Conservation (phyloP, 192 early-diverging fungal genomes). For the Gamsiella multidivaricata region DNA sequence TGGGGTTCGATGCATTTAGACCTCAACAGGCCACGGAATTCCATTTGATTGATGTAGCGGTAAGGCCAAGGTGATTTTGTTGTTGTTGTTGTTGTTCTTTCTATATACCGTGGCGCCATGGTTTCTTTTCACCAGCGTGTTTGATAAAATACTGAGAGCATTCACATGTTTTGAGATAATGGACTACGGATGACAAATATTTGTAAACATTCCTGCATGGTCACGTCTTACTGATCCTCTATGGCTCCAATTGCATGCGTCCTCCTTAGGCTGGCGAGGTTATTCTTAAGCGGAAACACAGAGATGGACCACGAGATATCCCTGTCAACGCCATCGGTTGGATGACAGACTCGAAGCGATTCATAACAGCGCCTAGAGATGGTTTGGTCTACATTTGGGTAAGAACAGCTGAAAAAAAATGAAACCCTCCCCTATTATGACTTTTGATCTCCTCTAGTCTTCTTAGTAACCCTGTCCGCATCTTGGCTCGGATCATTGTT, state of each 20-base stretch:
- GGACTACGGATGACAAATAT: no score
- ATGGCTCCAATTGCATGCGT: not conserved
- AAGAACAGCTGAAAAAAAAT: not conserved
- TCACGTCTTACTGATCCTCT: not conserved
- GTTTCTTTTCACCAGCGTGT: not conserved
- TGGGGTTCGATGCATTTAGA: slow-evolving; percentile 6
- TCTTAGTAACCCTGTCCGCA: no score
- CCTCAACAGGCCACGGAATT: slow-evolving; percentile 7
- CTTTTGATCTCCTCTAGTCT: not conserved
- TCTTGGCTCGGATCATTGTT: no score
- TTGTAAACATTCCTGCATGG: not conserved
- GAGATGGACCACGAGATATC: slow-evolving; percentile 5
- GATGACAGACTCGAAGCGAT: slow-evolving; percentile 30
- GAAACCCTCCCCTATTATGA: not conserved
- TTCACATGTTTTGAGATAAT: no score
- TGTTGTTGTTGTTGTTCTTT: no score
- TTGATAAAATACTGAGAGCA: no score
- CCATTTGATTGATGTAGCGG: slow-evolving; percentile 12
- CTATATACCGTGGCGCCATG: no score
- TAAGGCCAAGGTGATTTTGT: slow-evolving; percentile 3
- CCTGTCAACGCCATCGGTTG: slow-evolving; percentile 26
- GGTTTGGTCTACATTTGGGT: slow-evolving; percentile 29
- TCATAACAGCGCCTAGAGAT: slow-evolving; percentile 13
- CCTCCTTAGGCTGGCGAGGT: slow-evolving; percentile 23
- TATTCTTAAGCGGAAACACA: slow-evolving; percentile 20